phyloP scores from a whole-genome alignment of 2,329 filamentous ascomycete genomes.

The Xylariaceae sp. region DNA sequence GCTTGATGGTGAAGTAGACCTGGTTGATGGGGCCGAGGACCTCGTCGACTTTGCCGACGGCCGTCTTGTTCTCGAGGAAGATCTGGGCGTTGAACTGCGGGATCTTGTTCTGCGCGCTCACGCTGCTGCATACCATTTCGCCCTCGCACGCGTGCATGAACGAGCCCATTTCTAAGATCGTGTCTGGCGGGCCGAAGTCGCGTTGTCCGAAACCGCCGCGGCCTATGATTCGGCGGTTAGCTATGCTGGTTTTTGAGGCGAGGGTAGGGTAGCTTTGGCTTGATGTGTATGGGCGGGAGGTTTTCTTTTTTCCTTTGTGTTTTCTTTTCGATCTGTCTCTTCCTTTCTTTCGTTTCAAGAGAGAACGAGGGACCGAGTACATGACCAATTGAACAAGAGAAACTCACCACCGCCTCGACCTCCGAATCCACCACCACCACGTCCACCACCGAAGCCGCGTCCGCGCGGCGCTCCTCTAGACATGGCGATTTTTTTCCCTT shows the following conservation, averaged over 20 bases:
- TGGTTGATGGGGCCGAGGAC: constrained; percentile 96
- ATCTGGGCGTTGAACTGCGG: constrained; percentile 99
- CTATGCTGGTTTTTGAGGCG: neutral
- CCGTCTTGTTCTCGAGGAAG: constrained; percentile 96
- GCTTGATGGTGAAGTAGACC: constrained; percentile 98
- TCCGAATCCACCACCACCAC: constrained; percentile 21
- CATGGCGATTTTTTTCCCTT: constrained; percentile 19
- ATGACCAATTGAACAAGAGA: neutral
- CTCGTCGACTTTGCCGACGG: constrained; percentile 96
- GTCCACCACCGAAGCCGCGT: constrained; percentile 26
- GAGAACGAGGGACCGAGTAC: neutral
- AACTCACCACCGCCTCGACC: constrained; percentile 27
- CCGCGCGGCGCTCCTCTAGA: constrained; percentile 33
- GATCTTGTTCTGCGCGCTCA: constrained; percentile 73
- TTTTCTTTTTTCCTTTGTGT: neutral
- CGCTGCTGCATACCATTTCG: constrained; percentile 94
- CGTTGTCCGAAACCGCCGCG: constrained; percentile 33
- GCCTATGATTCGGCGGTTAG: constrained; percentile 17
- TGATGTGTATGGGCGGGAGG: neutral
- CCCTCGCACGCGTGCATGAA: constrained; percentile 95
- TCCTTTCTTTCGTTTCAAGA: neutral
- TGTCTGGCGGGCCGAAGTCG: constrained; percentile 33
- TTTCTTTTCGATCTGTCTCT: neutral
- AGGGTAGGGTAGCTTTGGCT: neutral
- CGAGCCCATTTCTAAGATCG: constrained; percentile 70